Base-by-base conservation (phyloP, 192 early-diverging fungal species). In the Coemansia sp. region DNA sequence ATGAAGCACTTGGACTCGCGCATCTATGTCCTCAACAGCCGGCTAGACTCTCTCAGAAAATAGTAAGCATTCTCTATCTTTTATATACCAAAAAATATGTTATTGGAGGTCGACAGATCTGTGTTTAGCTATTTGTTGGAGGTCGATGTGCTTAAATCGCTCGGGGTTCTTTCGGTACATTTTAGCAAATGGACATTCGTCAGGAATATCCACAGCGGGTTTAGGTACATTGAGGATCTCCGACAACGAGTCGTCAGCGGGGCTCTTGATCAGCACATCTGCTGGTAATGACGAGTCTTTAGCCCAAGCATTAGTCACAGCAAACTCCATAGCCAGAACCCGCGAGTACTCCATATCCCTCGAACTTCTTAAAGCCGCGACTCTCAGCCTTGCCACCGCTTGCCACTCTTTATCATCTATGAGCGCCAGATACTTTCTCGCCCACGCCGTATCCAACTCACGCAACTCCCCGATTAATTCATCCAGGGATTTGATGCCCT, bases 1-100 rank as follows among this genome's bases (percentile, higher is more conserved):
- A 79, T 93, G 68, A 76, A 84, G 28, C 72, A 86, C 30, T 73
- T 93, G 40, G 92, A 93, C 65, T 63, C 76, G 10, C 85, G 92
- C 58, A 87, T 93, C 38, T 82, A 85, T 2, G 84, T 88, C 1
- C 79, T 93, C n/a, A 78, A 78, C 44, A 84, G 89, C 14, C 87
- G 90, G 23, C 72, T 92, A 39, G 64, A 55, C 30, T 62, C 63
- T 26, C 68, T 80, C 23, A 35, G 53, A 32, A 57, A 57, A 26
- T 57, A 57, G 30, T 23, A 21, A 53, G 4, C 35, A 55, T 37
- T 66, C 26, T 32, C 40, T 43, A 44, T n/a, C 58, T 35, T 43
- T 58, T 53, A 21, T 33, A 59, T 67, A n/a, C 33, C 19, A 37
- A 14, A 30, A 28, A 35, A 40, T 2, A 13, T 39, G 10, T 62